Evolutionary conservation across 495 filamentous ascomycete genomes (phyloP).

Genomic region (Lichina pygmaea): DNA sequence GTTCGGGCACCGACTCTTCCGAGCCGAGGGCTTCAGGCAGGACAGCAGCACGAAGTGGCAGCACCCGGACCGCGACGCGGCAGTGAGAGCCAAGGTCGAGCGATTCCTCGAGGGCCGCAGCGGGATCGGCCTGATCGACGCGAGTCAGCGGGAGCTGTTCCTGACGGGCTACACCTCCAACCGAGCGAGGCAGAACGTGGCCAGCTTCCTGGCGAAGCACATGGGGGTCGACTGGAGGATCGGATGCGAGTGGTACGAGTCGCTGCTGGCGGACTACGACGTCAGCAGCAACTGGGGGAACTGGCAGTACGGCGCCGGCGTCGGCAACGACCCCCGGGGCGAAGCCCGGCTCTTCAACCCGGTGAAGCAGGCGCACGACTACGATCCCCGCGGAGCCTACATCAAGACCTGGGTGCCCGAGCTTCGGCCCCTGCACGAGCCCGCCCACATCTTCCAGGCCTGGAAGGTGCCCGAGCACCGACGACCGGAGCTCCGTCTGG

Average conservation of each 20-base stretch:
- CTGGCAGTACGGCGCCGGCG: conserved; percentile 50
- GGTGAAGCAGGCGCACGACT: conserved; percentile 41
- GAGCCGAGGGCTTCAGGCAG: conserved; percentile 26
- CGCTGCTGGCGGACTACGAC: conserved; percentile 42
- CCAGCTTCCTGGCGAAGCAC: conserved; percentile 41
- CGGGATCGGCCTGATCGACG: conserved; percentile 44
- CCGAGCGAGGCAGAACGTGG: conserved; percentile 43
- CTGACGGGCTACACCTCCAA: conserved; percentile 49
- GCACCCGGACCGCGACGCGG: conserved; percentile 1
- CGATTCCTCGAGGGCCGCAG: conserved; percentile 34
- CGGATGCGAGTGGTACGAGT: conserved; percentile 57
- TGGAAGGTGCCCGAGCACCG: conserved; percentile 27
- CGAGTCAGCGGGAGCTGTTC: conserved; percentile 36
- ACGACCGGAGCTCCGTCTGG: conserved; percentile 21
- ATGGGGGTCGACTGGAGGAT: conserved; percentile 49
- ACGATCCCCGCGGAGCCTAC: conserved; percentile 37
- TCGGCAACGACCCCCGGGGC: conserved; percentile 44
- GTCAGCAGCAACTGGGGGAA: conserved; percentile 47
- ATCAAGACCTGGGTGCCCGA: conserved; percentile 40
- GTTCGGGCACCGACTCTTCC: conserved; percentile 31
- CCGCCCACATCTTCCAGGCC: conserved; percentile 32
- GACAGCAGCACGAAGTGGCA: conserved; percentile 12
- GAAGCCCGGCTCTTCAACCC: conserved; percentile 44
- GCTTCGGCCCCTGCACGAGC: conserved; percentile 20
- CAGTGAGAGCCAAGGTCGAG: conserved; percentile 9